phyloP scores from a whole-genome alignment of 768 basidiomycete species.

The Tulasnella sp. region DNA sequence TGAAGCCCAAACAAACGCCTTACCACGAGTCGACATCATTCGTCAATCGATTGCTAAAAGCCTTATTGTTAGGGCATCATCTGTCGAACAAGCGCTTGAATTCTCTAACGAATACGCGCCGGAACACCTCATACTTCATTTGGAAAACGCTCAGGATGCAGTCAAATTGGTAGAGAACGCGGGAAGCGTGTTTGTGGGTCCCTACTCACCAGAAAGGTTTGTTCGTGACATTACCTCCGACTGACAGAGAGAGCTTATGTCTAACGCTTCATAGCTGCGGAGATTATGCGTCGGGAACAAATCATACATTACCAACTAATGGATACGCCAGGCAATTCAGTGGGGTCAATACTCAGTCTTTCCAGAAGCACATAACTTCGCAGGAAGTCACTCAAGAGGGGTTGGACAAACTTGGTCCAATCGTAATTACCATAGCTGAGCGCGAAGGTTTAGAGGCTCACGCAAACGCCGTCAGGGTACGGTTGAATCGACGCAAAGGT shows the following conservation, averaged over 20 bases:
- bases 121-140: conserved; percentile 89
- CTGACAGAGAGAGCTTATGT: no score
- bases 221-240: conserved; percentile 4
- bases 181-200: conserved; percentile 91
- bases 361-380: conserved; percentile 98
- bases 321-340: conserved; percentile 97
- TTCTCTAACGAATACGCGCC: conserved; percentile 99
- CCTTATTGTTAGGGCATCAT: conserved; percentile 63
- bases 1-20: conserved; percentile 71
- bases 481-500: conserved; percentile 31
- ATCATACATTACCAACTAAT: conserved; percentile 93
- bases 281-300: conserved; percentile 97
- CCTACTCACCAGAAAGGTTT: conserved; percentile 90
- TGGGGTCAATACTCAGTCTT: conserved; percentile 90
- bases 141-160: conserved; percentile 52
- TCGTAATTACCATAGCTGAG: conserved; percentile 80
- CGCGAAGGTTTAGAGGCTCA: conserved; percentile 92
- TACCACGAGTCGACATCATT: conserved; percentile 82
- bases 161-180: conserved; percentile 73
- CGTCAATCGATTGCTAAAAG: conserved; percentile 81
- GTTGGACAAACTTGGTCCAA: conserved; percentile 64
- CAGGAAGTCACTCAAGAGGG: conserved; percentile 80
- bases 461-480: conserved; percentile 87
- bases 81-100: conserved; percentile 58
- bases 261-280: conserved; percentile 52